Conservation (phyloP, 768 basidiomycete species). For the Lentinus tigrinus region DNA sequence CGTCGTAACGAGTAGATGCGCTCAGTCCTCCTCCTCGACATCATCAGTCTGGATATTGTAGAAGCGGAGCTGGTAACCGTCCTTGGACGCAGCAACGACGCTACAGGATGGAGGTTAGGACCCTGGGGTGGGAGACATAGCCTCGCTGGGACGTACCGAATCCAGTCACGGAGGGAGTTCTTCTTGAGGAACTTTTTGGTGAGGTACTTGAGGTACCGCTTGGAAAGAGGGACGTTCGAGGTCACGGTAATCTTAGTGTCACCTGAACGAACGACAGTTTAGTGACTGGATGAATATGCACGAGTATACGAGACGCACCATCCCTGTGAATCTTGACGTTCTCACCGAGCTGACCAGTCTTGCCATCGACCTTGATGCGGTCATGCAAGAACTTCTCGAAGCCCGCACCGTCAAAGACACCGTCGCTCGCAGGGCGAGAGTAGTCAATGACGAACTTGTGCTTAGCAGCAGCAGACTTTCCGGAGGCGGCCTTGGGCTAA, state of each 20-base stretch:
- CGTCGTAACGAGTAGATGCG: slow-evolving; percentile 5
- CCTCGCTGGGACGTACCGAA: slow-evolving; percentile 54
- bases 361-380: slow-evolving; percentile 90
- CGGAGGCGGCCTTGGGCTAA: slow-evolving; percentile 60
- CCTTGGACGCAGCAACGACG: slow-evolving; percentile 92
- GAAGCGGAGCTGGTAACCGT: slow-evolving; percentile 92
- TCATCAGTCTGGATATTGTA: slow-evolving; percentile 78
- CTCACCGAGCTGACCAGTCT: slow-evolving; percentile 90
- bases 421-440: slow-evolving; percentile 73
- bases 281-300: neutral
- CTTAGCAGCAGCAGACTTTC: slow-evolving; percentile 54
- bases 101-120: slow-evolving; percentile 30
- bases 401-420: slow-evolving; percentile 59
- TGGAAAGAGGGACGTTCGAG: slow-evolving; percentile 88
- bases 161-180: slow-evolving; percentile 94
- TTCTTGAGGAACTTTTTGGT: slow-evolving; percentile 99
- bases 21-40: slow-evolving; percentile 52
- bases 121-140: slow-evolving; percentile 2
- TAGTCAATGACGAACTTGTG: slow-evolving; percentile 86
- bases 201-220: slow-evolving; percentile 97
- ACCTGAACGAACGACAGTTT: slow-evolving; percentile 39
- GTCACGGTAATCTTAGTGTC: slow-evolving; percentile 83
- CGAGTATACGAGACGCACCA: slow-evolving; percentile 45
- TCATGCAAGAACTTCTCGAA: slow-evolving; percentile 92
- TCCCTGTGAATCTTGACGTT: slow-evolving; percentile 84